Base-by-base conservation (phyloP, 768 basidiomycete species). In the Suillus fuscotomentosus region DNA sequence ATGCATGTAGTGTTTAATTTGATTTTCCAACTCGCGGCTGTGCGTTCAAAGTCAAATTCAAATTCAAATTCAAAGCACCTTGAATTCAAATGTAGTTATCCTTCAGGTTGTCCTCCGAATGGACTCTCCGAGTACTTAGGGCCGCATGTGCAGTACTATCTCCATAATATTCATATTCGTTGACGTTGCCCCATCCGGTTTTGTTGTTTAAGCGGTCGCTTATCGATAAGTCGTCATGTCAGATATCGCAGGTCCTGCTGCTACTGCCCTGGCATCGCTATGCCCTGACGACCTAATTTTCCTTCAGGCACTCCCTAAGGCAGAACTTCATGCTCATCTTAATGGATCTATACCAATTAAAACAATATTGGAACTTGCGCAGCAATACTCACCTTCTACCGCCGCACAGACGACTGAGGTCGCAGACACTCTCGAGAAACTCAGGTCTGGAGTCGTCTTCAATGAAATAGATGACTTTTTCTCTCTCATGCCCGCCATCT, bases 321-420 rank as follows among this genome's bases (percentile, higher is more conserved):
- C 92, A 1, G 93, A 95, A 71, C 82, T 95, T 0, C 93, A 94
- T 66, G 93, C 92, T 0, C 92, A 94, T 70, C 83, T 94, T 5
- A 94, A 94, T 68, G 92, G 92, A 0, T 94, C 87, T 11, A 94
- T 95, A 41, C 93, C 93, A 1, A 76, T 93, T 31, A 60, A 76
- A 0, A 75, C 85, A 34, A 82, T 94, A 0, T 85, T 86, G 66
- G 81, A 86, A 9, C 84, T 95, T 15, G 90, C 88, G 0, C 67
- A 69, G 10, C 80, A 85, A 41, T 81, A 73, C 62, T 62, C 67
- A 7, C 60, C 76, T 0, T 22, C 62, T 17, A 39, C 38, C 13
- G 8, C 17, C 15, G 56, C 39, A 7, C 39, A 41, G 9, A 27
- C 39, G 4, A 17, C 45, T 61, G 42, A 34, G 64, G 71, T 83